Conservation (phyloP, 2,329 filamentous ascomycete species). For the Tolypocladium tropicale region DNA sequence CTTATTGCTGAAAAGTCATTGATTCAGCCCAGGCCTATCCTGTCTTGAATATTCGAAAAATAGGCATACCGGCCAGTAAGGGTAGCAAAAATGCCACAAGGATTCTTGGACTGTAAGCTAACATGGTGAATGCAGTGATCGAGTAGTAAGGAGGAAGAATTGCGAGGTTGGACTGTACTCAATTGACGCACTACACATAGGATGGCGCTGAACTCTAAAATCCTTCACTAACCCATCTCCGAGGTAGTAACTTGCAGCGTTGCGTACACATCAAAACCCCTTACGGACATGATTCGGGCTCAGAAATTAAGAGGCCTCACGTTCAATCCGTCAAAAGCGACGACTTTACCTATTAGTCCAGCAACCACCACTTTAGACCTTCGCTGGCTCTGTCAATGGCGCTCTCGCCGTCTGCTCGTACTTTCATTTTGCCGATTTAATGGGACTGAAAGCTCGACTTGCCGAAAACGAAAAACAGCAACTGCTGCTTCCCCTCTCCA, state of each 20-base stretch:
- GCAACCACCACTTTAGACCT: too few relatives aligned
- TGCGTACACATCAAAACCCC: too few relatives aligned
- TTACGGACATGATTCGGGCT: too few relatives aligned
- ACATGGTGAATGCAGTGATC: not conserved
- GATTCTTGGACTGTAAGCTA: not conserved
- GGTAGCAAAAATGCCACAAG: not conserved
- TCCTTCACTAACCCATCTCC: not conserved
- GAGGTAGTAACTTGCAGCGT: not conserved
- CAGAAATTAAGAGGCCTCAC: too few relatives aligned
- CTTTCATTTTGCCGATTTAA: not conserved
- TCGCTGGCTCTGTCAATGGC: not conserved
- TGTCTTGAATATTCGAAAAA: not conserved
- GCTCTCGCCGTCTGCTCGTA: not conserved
- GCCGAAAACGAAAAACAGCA: slow-evolving; percentile 1
- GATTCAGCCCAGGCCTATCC: not conserved
- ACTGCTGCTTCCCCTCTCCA: not conserved
- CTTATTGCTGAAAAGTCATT: not conserved
- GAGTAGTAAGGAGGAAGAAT: not conserved
- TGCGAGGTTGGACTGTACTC: not conserved
- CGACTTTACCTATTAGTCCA: too few relatives aligned
- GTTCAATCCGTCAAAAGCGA: too few relatives aligned
- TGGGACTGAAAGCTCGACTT: not conserved
- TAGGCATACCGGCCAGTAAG: not conserved
- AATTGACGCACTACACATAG: not conserved
- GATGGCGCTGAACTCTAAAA: not conserved